phyloP scores from a whole-genome alignment of 2,329 filamentous ascomycete genomes.

The Colletotrichum shisoi region DNA sequence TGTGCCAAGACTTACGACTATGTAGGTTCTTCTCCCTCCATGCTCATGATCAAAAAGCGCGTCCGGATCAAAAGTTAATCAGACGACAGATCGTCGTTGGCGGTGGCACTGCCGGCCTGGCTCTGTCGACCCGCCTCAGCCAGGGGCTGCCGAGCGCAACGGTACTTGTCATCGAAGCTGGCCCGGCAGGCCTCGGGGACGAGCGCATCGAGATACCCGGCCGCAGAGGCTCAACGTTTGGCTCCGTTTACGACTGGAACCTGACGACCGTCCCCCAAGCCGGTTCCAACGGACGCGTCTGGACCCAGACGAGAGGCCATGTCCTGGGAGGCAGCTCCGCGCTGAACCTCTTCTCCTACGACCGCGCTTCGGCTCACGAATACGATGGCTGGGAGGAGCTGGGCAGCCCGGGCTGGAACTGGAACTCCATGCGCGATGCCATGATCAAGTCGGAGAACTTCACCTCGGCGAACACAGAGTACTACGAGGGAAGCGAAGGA shows the following conservation, averaged over 20 bases:
- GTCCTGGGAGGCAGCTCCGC: conserved; percentile 59
- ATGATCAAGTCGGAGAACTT: conserved; percentile 46
- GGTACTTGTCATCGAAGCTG: conserved; percentile 47
- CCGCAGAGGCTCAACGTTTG: conserved; percentile 45
- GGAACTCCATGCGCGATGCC: conserved; percentile 48
- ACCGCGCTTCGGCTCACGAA: conserved; percentile 49
- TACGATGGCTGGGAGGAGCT: conserved; percentile 52
- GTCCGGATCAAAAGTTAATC: too few relatives aligned
- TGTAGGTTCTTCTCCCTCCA: too few relatives aligned
- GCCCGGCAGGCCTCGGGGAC: conserved; percentile 45
- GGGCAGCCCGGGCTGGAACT: conserved; percentile 49
- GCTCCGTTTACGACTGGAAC: conserved; percentile 51
- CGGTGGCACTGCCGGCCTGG: conserved; percentile 22
- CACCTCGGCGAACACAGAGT: conserved; percentile 39
- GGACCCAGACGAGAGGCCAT: conserved; percentile 56
- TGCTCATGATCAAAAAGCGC: too few relatives aligned
- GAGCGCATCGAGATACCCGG: conserved; percentile 47
- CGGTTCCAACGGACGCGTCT: conserved; percentile 51
- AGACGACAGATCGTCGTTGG: conserved; percentile 20
- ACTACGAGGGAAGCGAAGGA: conserved; percentile 8
- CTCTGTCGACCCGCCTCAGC: conserved; percentile 44
- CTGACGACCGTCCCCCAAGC: conserved; percentile 55
- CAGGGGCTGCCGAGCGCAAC: conserved; percentile 44
- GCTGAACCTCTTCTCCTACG: conserved; percentile 55
- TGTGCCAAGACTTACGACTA: too few relatives aligned